Evolutionary conservation across 2,329 filamentous ascomycete species (phyloP).

Genomic region (Capronia americana): DNA sequence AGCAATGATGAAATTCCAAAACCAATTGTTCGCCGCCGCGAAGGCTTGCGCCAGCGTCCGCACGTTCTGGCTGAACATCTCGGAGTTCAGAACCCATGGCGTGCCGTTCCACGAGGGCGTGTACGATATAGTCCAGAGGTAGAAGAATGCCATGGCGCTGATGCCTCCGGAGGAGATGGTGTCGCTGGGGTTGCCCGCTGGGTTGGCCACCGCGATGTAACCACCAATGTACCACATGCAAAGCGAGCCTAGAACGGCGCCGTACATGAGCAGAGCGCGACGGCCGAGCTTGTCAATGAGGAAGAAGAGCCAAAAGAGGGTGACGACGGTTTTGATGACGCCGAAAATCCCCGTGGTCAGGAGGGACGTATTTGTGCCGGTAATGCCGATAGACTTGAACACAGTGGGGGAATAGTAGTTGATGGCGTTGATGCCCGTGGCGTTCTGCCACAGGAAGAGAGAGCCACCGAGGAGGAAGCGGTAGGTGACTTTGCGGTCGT

Average conservation of each 20-base stretch:
- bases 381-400: constrained; percentile 70
- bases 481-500: constrained; percentile 66
- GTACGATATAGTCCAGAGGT: constrained; percentile 75
- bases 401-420: constrained; percentile 77
- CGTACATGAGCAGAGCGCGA: constrained; percentile 69
- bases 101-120: constrained; percentile 75
- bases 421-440: constrained; percentile 72
- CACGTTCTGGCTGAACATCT: constrained; percentile 76
- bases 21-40: constrained; percentile 75
- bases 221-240: constrained; percentile 71
- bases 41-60: constrained; percentile 74
- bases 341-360: constrained; percentile 78
- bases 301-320: constrained; percentile 71
- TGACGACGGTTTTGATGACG: constrained; percentile 74
- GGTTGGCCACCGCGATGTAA: constrained; percentile 59
- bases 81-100: constrained; percentile 67
- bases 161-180: constrained; percentile 59
- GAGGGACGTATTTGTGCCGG: constrained; percentile 64
- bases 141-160: constrained; percentile 71
- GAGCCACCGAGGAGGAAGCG: constrained; percentile 75
- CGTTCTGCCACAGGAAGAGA: constrained; percentile 82
- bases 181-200: constrained; percentile 45
- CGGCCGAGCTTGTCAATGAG: constrained; percentile 71
- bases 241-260: constrained; percentile 65
- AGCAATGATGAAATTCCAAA: constrained; percentile 50